Percentiles rank a stretch among this genome's conserved stretches.
These are phyloP conservation scores for Rubroboletus satanas DNA, from an alignment of 768 basidiomycete species.

Conservation along the genomic window DNA sequence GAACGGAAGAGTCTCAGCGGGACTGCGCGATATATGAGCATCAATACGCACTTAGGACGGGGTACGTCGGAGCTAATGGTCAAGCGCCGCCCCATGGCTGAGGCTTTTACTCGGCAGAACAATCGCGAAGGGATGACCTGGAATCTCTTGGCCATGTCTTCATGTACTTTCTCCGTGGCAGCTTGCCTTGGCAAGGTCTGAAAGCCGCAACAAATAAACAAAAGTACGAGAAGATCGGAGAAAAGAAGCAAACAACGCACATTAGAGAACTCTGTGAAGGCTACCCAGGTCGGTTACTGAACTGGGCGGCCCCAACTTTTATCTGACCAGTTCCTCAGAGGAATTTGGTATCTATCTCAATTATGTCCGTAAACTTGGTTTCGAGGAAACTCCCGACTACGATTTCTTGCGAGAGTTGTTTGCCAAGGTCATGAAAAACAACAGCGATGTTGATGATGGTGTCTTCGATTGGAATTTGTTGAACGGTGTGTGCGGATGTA, in stretches of 20 bases:
- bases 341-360: constrained; percentile 98
- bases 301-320: neutral
- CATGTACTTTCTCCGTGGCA: constrained; percentile 98
- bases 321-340: constrained; percentile 48
- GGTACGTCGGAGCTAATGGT: constrained; percentile 45
- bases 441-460: constrained; percentile 86
- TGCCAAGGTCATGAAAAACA: constrained; percentile 88
- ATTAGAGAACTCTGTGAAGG: constrained; percentile 97
- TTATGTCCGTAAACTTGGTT: constrained; percentile 98
- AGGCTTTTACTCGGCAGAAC: constrained; percentile 46
- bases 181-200: constrained; percentile 97
- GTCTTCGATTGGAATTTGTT: constrained; percentile 95
- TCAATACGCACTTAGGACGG: constrained; percentile 97
- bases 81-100: constrained; percentile 3
- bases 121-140: constrained; percentile 92
- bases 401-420: constrained; percentile 96
- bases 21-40: constrained; percentile 99
- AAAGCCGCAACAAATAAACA: constrained; percentile 99
- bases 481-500: constrained; percentile 51
- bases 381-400: constrained; percentile 98
- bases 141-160: constrained; percentile 99
- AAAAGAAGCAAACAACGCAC: constrained; percentile 98
- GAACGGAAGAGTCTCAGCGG: constrained; percentile 97
- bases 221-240: constrained; percentile 99
- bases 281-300: constrained; percentile 68